Percentiles rank a stretch among this genome's conserved stretches.
Conservation (phyloP, 768 basidiomycete species). For the Sporobolomyces pararoseus region DNA sequence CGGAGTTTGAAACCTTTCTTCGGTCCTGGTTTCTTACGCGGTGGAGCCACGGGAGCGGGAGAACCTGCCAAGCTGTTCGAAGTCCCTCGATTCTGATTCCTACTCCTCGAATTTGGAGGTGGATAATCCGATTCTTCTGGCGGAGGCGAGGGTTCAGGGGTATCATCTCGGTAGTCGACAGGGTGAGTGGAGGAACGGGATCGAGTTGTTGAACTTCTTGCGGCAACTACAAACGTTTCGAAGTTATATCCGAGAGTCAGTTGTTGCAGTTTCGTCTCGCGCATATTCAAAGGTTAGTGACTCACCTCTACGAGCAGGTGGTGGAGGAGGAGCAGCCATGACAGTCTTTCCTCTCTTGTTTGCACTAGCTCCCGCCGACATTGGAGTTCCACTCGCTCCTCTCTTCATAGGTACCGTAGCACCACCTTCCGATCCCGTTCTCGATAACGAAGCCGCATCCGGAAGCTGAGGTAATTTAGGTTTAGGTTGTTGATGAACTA, state of each 20-base stretch:
- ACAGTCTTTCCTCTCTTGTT: constrained; percentile 11
- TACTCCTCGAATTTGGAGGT: neutral
- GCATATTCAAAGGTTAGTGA: neutral
- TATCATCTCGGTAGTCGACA: too few relatives aligned
- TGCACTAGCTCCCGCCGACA: neutral
- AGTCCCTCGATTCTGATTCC: too few relatives aligned
- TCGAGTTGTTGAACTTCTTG: too few relatives aligned
- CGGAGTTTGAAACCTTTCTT: too few relatives aligned
- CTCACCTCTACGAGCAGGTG: neutral
- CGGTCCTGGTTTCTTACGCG: constrained; percentile 9
- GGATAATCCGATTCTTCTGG: too few relatives aligned
- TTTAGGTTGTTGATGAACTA: constrained; percentile 19
- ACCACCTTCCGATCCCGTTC: neutral
- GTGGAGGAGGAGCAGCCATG: neutral
- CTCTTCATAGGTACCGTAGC: constrained; percentile 2
- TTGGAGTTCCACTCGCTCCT: constrained; percentile 14
- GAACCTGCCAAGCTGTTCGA: too few relatives aligned
- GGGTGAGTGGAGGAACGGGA: neutral
- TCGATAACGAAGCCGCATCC: neutral
- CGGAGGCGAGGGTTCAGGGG: neutral
- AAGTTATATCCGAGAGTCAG: too few relatives aligned
- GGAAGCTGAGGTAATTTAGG: neutral
- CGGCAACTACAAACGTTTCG: too few relatives aligned
- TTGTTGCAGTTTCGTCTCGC: too few relatives aligned
- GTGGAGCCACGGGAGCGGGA: neutral